Percentiles rank a stretch among this genome's conserved stretches.
These are phyloP conservation scores for Penicillium nordicum DNA, from an alignment of 2,329 filamentous ascomycete species.

Conservation along the genomic window DNA sequence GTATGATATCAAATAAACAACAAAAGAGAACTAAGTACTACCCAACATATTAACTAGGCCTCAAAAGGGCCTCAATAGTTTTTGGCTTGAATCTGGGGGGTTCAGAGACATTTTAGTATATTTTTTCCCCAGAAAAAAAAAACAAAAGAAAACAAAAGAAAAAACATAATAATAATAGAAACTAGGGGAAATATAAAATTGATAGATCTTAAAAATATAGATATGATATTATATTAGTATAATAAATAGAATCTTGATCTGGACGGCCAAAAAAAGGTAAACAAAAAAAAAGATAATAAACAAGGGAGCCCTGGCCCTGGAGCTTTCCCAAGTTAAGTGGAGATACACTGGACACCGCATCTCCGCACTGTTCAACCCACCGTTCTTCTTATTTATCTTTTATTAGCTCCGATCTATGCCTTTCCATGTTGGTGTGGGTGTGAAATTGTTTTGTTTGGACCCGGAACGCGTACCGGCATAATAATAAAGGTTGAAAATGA, in stretches of 20 bases:
- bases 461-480: slow-evolving; percentile 11
- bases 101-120: neutral
- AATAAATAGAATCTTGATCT: neutral
- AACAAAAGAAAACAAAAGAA: too few species aligned
- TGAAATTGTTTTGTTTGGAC: neutral
- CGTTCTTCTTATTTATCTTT: slow-evolving; percentile 1
- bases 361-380: slow-evolving; percentile 7
- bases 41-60: neutral
- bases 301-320: slow-evolving; percentile 4
- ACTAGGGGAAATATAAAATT: neutral
- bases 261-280: neutral
- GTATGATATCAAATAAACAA: neutral
- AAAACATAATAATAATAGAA: neutral
- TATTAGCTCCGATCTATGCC: slow-evolving; percentile 6
- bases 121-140: too few species aligned
- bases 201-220: neutral
- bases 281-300: slow-evolving; percentile 7
- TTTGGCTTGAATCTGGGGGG: neutral
- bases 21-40: neutral
- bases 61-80: neutral
- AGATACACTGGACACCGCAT: slow-evolving; percentile 4
- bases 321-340: slow-evolving; percentile 3
- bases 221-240: neutral
- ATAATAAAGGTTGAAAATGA: slow-evolving; percentile 29
- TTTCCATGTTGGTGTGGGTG: neutral